These are phyloP conservation scores for Trypanosoma avium DNA, from an alignment of 208 protist species.

Conservation along the genomic window DNA sequence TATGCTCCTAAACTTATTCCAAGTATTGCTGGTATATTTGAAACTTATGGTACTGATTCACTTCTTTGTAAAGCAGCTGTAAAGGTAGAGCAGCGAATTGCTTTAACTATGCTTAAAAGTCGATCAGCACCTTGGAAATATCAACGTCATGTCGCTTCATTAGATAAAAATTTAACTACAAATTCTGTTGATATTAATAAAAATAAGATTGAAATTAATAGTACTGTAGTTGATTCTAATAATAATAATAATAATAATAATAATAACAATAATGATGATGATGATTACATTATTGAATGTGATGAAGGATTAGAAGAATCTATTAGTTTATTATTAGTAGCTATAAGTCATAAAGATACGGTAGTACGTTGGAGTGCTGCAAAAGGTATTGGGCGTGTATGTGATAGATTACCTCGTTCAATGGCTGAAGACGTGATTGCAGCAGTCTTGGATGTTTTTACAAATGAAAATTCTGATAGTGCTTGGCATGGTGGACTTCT, in stretches of 20 bases:
- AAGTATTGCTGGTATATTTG: slow-evolving; percentile 36
- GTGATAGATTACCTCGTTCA: slow-evolving; percentile 83
- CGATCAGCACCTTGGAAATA: slow-evolving; percentile 93
- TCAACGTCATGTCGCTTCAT: slow-evolving; percentile 57
- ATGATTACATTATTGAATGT: slow-evolving; percentile 50
- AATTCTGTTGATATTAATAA: not conserved
- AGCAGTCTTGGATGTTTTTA: slow-evolving; percentile 78
- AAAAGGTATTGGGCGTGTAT: slow-evolving; percentile 96
- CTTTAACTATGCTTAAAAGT: slow-evolving; percentile 80
- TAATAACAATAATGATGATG: slow-evolving; percentile 33
- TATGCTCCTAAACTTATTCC: slow-evolving; percentile 57
- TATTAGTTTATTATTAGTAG: slow-evolving; percentile 68
- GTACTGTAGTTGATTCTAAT: not conserved
- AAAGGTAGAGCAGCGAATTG: slow-evolving; percentile 93
- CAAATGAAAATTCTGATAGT: slow-evolving; percentile 43
- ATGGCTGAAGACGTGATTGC: slow-evolving; percentile 92
- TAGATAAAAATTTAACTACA: slow-evolving; percentile 62
- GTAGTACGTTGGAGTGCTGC: slow-evolving; percentile 97
- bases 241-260: slow-evolving; percentile 7
- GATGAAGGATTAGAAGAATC: slow-evolving; percentile 76
- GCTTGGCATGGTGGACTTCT: slow-evolving; percentile 97
- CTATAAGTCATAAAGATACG: slow-evolving; percentile 88
- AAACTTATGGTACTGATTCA: slow-evolving; percentile 39
- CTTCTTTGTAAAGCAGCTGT: slow-evolving; percentile 83
- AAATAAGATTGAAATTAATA: not conserved